These are phyloP conservation scores for Arachis stenosperma DNA, from an alignment of 306 rosid genomes.

Conservation along the genomic window DNA sequence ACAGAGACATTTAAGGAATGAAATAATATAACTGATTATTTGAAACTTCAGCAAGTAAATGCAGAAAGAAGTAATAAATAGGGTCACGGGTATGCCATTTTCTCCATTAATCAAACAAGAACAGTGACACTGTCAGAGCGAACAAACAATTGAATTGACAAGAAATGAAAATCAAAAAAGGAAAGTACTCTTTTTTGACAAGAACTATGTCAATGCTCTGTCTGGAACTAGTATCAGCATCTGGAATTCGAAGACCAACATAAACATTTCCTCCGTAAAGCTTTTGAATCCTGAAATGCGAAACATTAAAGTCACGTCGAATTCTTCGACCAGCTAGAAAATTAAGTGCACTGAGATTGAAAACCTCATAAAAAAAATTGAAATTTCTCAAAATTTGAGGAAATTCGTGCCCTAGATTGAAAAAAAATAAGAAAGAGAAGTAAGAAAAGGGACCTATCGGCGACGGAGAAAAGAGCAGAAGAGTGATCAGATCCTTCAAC, in stretches of 20 bases:
- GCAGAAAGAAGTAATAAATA: background rate
- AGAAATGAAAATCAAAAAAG: background rate
- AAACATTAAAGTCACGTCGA: background rate
- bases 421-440: background rate
- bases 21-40: constrained; percentile 7
- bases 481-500: constrained; percentile 69
- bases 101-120: constrained; percentile 4
- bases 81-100: background rate
- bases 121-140: background rate
- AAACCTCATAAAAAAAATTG: background rate
- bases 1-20: constrained; percentile 8
- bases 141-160: background rate
- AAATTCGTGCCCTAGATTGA: background rate
- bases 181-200: constrained; percentile 59
- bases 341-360: background rate
- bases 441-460: constrained; percentile 46
- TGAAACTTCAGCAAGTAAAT: constrained; percentile 18
- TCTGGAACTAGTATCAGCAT: constrained; percentile 73
- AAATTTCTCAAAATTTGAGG: background rate
- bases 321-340: background rate
- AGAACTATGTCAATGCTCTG: constrained; percentile 79
- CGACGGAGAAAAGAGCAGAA: constrained; percentile 68
- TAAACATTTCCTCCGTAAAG: constrained; percentile 71
- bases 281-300: constrained; percentile 61
- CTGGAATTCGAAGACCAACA: constrained; percentile 91